Conservation (phyloP, 202 grass and related monocot species). For the Musa balbisiana region DNA sequence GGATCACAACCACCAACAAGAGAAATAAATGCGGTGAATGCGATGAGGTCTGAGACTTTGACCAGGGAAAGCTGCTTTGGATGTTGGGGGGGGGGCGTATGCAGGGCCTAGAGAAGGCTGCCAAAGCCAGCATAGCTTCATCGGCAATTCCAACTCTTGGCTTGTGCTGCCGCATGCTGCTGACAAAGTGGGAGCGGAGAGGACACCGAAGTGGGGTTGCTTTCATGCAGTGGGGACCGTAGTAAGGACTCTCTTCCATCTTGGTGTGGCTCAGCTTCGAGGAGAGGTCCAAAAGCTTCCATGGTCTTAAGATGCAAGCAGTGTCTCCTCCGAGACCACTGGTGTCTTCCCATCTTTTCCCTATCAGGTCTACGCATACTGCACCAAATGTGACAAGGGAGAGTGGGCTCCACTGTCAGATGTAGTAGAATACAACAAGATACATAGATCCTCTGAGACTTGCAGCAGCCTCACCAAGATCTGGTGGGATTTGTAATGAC, state of each 20-base stretch:
- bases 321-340: too few relatives aligned
- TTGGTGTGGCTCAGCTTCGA: not conserved
- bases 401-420: too few relatives aligned
- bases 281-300: not conserved
- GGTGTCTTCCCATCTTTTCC: too few relatives aligned
- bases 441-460: too few relatives aligned
- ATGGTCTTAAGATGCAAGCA: too few relatives aligned
- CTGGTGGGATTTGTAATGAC: too few relatives aligned
- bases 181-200: not conserved
- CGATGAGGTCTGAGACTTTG: constrained; percentile 38
- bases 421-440: too few relatives aligned
- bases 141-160: constrained; percentile 3
- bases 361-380: too few relatives aligned
- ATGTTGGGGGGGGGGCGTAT: constrained; percentile 13
- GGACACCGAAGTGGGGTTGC: constrained; percentile 2
- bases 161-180: not conserved
- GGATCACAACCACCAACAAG: constrained; percentile 18
- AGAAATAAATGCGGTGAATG: constrained; percentile 31
- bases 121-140: constrained; percentile 1
- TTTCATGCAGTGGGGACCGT: not conserved
- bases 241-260: not conserved
- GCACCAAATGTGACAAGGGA: too few relatives aligned
- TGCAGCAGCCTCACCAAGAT: too few relatives aligned
- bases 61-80: constrained; percentile 20
- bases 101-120: constrained; percentile 21